Conservation (phyloP, 164 flowering plant genomes). For the Pachysandra terminalis region DNA sequence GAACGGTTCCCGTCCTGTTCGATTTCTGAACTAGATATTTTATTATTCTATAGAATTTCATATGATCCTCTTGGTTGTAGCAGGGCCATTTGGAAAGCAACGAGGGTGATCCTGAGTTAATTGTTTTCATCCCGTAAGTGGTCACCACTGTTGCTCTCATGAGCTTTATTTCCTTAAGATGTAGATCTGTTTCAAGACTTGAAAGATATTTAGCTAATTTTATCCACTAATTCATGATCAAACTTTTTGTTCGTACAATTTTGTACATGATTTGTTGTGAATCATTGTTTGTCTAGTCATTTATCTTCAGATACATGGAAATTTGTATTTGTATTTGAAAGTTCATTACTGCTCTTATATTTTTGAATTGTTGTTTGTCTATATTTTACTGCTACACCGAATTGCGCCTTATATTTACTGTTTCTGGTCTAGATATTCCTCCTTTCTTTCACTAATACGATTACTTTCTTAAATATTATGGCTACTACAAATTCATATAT, state of each 20-base stretch:
- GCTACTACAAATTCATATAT: too few relatives aligned
- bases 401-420: too few relatives aligned
- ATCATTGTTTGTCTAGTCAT: background rate
- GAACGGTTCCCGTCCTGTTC: background rate
- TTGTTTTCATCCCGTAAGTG: slow-evolving; percentile 91
- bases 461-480: too few relatives aligned
- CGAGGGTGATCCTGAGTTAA: slow-evolving; percentile 95
- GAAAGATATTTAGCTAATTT: background rate
- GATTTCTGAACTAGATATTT: background rate
- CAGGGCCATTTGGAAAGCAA: slow-evolving; percentile 95
- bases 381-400: too few relatives aligned
- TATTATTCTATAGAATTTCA: background rate
- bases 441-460: too few relatives aligned
- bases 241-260: too few relatives aligned
- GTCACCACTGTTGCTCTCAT: background rate
- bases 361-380: too few relatives aligned
- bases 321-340: background rate
- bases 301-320: background rate
- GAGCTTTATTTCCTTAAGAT: background rate
- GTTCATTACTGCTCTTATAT: background rate
- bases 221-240: background rate
- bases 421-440: too few relatives aligned
- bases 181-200: background rate
- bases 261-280: background rate
- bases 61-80: slow-evolving; percentile 8